Evolutionary conservation across 805 yeast species (phyloP).

Genomic region (Metschnikowia lachancei): DNA sequence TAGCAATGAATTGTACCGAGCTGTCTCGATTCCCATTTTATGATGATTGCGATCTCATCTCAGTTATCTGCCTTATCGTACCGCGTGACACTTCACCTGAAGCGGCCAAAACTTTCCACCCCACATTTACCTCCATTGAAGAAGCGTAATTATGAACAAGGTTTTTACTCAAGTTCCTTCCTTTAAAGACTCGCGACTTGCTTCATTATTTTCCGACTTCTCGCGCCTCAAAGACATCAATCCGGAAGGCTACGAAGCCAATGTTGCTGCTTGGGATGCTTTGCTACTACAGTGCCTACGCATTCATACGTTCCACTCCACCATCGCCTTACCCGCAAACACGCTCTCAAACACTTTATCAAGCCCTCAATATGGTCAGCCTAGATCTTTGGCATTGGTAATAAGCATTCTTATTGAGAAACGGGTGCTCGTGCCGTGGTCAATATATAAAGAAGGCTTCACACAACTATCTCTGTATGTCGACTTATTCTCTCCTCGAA

Average conservation of each 20-base stretch:
- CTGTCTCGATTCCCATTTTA: neutral
- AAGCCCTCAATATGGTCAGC: constrained; percentile 28
- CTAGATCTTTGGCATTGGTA: constrained; percentile 26
- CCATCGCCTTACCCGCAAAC: constrained; percentile 24
- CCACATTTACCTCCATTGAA: too few species aligned
- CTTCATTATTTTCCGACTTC: constrained; percentile 39
- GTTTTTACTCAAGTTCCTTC: constrained; percentile 14
- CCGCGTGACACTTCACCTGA: neutral
- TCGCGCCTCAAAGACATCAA: constrained; percentile 29
- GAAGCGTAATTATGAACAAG: neutral
- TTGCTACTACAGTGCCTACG: constrained; percentile 20
- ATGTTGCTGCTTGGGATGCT: constrained; percentile 38
- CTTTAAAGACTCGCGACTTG: constrained; percentile 31
- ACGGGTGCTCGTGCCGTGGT: constrained; percentile 15
- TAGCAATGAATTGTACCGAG: too few species aligned
- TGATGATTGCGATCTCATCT: neutral
- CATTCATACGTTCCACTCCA: constrained; percentile 13
- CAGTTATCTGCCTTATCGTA: neutral
- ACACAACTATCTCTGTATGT: neutral
- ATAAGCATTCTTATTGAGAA: constrained; percentile 26
- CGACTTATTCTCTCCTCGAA: constrained; percentile 14
- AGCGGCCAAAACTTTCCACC: neutral
- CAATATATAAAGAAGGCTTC: constrained; percentile 10
- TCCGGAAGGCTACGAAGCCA: constrained; percentile 44
- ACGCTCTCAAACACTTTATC: constrained; percentile 8